These are phyloP conservation scores for Ceratocystis colombiana DNA, from an alignment of 2,329 filamentous ascomycete species.

Conservation along the genomic window DNA sequence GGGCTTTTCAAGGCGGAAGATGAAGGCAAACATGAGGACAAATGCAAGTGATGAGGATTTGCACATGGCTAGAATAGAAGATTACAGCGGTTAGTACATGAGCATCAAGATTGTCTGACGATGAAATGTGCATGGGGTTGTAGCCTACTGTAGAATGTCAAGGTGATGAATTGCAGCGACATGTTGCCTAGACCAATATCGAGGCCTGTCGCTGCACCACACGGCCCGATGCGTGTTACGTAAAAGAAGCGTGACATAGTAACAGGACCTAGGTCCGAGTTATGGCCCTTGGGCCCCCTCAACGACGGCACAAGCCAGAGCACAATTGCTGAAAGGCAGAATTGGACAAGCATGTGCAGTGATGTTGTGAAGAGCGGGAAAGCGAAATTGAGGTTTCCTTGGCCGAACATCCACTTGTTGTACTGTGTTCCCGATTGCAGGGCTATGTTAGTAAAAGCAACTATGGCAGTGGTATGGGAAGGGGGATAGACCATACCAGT, in stretches of 20 bases:
- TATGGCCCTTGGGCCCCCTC: conserved; percentile 51
- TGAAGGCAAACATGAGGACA: conserved; percentile 86
- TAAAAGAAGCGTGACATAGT: conserved; percentile 87
- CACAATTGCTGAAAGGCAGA: conserved; percentile 64
- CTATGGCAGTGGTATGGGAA: not conserved
- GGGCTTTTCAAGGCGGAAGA: conserved; percentile 81
- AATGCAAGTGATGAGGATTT: conserved; percentile 95
- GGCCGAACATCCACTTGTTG: conserved; percentile 99
- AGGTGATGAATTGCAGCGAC: conserved; percentile 86
- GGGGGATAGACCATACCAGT: conserved; percentile 52
- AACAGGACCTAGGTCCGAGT: conserved; percentile 42
- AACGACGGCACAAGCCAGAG: conserved; percentile 74
- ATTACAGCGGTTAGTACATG: too few relatives aligned
- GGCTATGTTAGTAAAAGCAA: conserved; percentile 29
- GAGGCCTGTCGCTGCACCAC: conserved; percentile 81
- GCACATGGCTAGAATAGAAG: conserved; percentile 62
- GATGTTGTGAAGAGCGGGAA: conserved; percentile 94
- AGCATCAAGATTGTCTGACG: too few relatives aligned
- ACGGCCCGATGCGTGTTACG: conserved; percentile 80
- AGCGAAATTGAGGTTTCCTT: conserved; percentile 73
- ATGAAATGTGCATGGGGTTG: too few relatives aligned
- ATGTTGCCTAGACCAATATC: conserved; percentile 96
- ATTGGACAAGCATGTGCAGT: conserved; percentile 93
- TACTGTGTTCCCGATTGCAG: conserved; percentile 46
- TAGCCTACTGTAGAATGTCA: conserved; percentile 81